Evolutionary conservation across 164 flowering plant genomes (phyloP).

Genomic region (Nymphaea thermarum): DNA sequence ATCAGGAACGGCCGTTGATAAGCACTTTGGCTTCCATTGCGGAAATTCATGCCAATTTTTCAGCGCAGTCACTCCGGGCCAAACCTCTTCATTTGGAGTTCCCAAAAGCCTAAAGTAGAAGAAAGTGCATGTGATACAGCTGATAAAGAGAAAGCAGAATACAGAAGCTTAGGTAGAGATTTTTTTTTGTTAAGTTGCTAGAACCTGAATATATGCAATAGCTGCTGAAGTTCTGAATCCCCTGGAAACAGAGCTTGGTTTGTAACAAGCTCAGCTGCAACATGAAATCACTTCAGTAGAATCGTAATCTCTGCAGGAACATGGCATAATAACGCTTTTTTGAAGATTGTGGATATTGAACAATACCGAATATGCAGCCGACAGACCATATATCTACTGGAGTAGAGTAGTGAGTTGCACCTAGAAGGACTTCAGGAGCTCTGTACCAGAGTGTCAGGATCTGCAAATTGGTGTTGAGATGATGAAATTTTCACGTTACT

Average conservation of each 20-base stretch:
- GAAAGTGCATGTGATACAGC: not conserved
- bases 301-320: not conserved
- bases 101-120: conserved; percentile 43
- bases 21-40: conserved; percentile 58
- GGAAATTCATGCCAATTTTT: conserved; percentile 71
- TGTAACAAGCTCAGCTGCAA: conserved; percentile 54
- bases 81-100: conserved; percentile 58
- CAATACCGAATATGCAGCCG: conserved; percentile 63
- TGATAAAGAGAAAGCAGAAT: not conserved
- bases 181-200: not conserved
- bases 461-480: conserved; percentile 16
- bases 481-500: not conserved
- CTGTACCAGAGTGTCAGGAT: conserved; percentile 25
- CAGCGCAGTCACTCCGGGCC: conserved; percentile 68
- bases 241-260: conserved; percentile 61
- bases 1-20: conserved; percentile 56
- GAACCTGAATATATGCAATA: conserved; percentile 71
- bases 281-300: not conserved
- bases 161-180: not conserved
- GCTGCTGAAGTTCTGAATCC: conserved; percentile 75
- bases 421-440: conserved; percentile 3
- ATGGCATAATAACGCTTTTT: not conserved
- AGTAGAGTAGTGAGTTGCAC: conserved; percentile 17
- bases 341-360: not conserved
- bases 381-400: conserved; percentile 81